Conservation (phyloP, 2,329 filamentous ascomycete species). For the Gremmenia infestans region DNA sequence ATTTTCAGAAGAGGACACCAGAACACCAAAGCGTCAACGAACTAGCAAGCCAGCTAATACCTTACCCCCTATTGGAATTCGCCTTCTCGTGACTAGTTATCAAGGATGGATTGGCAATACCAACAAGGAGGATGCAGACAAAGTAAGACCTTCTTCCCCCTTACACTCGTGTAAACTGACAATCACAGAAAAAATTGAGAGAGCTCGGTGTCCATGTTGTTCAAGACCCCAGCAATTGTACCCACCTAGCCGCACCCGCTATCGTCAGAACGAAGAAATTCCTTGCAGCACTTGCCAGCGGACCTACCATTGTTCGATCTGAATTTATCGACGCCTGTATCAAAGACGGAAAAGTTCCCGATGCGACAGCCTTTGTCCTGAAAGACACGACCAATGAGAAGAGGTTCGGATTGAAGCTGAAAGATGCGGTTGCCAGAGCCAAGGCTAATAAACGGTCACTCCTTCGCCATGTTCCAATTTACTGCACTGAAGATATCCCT, state of each 20-base stretch:
- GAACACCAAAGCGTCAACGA: conserved; percentile 51
- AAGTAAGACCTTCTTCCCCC: conserved; percentile 49
- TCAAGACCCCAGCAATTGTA: conserved; percentile 68
- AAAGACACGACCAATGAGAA: conserved; percentile 69
- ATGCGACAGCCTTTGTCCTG: conserved; percentile 62
- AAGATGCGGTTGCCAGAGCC: conserved; percentile 64
- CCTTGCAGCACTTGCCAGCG: conserved; percentile 77
- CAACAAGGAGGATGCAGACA: conserved; percentile 72
- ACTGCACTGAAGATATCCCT: conserved; percentile 74
- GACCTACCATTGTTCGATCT: conserved; percentile 70
- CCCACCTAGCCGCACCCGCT: conserved; percentile 81
- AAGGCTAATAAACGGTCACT: conserved; percentile 72
- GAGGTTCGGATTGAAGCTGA: conserved; percentile 63
- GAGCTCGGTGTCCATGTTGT: conserved; percentile 78
- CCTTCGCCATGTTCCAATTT: conserved; percentile 71
- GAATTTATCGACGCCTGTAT: conserved; percentile 76
- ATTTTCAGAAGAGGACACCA: conserved; percentile 43
- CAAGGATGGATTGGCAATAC: conserved; percentile 71
- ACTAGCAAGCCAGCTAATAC: conserved; percentile 34
- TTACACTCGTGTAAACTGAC: conserved; percentile 12
- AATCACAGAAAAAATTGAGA: conserved; percentile 68
- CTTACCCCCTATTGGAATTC: conserved; percentile 63
- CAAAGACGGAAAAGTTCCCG: conserved; percentile 59
- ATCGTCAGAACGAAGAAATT: conserved; percentile 93
- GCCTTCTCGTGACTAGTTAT: conserved; percentile 79